phyloP scores from a whole-genome alignment of 108 stramenopile genomes.

The Epithemia pelagica region DNA sequence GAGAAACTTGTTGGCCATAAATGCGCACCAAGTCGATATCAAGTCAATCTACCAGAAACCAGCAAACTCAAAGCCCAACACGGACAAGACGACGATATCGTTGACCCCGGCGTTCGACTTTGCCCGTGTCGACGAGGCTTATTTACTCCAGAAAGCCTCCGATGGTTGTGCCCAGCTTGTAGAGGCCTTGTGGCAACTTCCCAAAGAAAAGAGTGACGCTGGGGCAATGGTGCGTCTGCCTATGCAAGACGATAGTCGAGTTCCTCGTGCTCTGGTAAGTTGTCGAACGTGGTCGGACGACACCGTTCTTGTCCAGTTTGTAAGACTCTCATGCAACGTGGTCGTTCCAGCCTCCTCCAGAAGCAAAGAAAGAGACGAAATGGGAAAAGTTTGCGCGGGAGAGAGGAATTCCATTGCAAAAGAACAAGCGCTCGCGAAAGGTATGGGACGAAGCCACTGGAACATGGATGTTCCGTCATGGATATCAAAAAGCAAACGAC shows the following conservation, averaged over 20 bases:
- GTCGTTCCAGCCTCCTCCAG: conserved; percentile 80
- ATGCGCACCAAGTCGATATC: conserved; percentile 62
- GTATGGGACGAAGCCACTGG: conserved; percentile 85
- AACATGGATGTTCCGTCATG: conserved; percentile 79
- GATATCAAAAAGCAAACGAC: conserved; percentile 66
- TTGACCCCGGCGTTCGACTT: conserved; percentile 26
- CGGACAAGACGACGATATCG: conserved; percentile 16
- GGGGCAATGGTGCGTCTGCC: conserved; percentile 65
- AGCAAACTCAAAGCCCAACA: conserved; percentile 7
- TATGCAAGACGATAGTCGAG: conserved; percentile 35
- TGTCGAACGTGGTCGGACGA: no score
- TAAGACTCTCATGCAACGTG: not conserved
- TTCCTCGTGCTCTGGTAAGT: conserved; percentile 72
- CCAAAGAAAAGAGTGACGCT: conserved; percentile 64
- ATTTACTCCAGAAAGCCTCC: conserved; percentile 58
- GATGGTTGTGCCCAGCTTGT: conserved; percentile 71
- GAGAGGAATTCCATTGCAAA: conserved; percentile 73
- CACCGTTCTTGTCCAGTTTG: not conserved
- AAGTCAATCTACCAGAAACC: conserved; percentile 39
- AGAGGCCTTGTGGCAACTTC: conserved; percentile 65
- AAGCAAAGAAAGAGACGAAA: conserved; percentile 77
- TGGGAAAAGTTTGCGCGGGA: conserved; percentile 88
- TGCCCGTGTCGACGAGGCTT: conserved; percentile 38
- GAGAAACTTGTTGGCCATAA: conserved; percentile 59
- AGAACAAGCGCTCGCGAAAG: conserved; percentile 82